Evolutionary conservation across 208 protist species (phyloP), one percentile per base, ranked within the genome.

Genomic region (Giardia duodenalis): DNA sequence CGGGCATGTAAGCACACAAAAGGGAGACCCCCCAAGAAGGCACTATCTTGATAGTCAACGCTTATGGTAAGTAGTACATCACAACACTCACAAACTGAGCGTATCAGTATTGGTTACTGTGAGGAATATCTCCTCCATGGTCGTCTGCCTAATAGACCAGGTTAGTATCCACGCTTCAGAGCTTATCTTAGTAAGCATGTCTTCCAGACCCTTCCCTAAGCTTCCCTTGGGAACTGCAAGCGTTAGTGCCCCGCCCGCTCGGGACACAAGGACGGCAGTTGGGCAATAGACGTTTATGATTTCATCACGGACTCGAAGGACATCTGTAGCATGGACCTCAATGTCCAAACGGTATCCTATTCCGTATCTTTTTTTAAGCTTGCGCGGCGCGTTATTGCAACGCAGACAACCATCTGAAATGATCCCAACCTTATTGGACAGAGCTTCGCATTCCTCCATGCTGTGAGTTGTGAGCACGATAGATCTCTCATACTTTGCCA

Each of bases 391-490:
- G 1, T 88, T 88, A 87, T 92, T 48, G 0, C 39, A 91, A 2
- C 46, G 2, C 0, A 92, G 4, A 43, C 10, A 39, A 39, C 87
- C 87, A 88, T 67, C 39, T 47, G 42, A 2, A 45, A 93, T 92
- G 43, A 93, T 47, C 19, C n/a, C 46, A 19, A 93, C 19, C 30
- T 22, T 0, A 92, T 87, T 44, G 10, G 88, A 30, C 1, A 93
- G 48, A 46, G 30, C 0, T n/a, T 92, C 45, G 22, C 43, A 46
- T 88, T 93, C 93, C 46, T 92, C 87, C 87, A 93, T 93, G 39
- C 47, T 92, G 46, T 93, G 93, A 0, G 93, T 93, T 44, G 93
- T 93, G 43, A 93, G 47, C 0, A 93, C 39, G 0, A 93, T 0
- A 48, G 47, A 45, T 46, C 57, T 0, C 0, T 87, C 92, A 67